These are phyloP conservation scores for Fraxinus pennsylvanica DNA, from an alignment of 257 asterid genomes.

Conservation along the genomic window DNA sequence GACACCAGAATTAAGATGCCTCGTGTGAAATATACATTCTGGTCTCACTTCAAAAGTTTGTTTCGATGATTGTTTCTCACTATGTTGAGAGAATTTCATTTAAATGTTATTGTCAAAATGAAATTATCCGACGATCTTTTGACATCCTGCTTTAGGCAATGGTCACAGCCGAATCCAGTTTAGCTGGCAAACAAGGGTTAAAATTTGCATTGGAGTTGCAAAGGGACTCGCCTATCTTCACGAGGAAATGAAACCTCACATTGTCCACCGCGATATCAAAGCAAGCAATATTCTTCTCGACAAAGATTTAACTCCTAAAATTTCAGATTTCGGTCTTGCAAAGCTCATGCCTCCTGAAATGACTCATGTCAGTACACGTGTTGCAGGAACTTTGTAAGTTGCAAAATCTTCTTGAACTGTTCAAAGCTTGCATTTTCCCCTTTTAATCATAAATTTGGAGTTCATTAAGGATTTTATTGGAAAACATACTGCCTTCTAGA, in stretches of 20 bases:
- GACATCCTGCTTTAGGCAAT: constrained; percentile 46
- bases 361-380: constrained; percentile 95
- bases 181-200: constrained; percentile 68
- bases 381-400: constrained; percentile 95
- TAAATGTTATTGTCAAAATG: background rate
- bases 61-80: background rate
- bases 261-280: constrained; percentile 93
- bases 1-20: background rate
- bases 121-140: constrained; percentile 25
- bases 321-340: constrained; percentile 96
- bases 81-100: background rate
- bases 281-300: constrained; percentile 95
- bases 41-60: background rate
- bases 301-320: constrained; percentile 75
- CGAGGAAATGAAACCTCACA: constrained; percentile 87
- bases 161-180: constrained; percentile 48
- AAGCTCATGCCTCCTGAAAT: constrained; percentile 80
- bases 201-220: constrained; percentile 78
- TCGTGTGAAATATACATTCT: background rate
- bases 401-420: constrained; percentile 13
- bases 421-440: background rate
- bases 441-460: background rate
- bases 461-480: background rate
- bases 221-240: constrained; percentile 89
- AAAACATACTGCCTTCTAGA: constrained; percentile 5